Conservation (phyloP, 257 asterid genomes). For the Solanum appendiculatum region DNA sequence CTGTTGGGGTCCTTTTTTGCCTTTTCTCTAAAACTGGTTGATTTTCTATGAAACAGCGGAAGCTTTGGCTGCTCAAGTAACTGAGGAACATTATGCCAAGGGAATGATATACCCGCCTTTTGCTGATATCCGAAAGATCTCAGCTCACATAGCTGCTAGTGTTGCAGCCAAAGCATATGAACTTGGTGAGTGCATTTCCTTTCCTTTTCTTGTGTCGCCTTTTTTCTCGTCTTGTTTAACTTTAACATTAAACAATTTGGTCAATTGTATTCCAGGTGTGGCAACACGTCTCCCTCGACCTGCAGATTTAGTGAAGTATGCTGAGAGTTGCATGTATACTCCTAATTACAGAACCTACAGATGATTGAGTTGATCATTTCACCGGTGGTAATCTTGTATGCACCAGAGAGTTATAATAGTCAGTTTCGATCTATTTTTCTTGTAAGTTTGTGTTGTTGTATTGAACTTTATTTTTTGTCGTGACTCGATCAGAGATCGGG, state of each 20-base stretch:
- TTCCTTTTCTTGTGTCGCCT: not conserved
- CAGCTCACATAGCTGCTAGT: slow-evolving; percentile 84
- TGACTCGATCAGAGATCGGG: not conserved
- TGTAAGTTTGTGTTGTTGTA: not conserved
- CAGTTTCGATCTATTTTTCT: not conserved
- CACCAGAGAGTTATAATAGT: not conserved
- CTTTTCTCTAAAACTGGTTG: not conserved
- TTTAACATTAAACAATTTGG: not conserved
- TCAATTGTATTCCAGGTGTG: slow-evolving; percentile 34
- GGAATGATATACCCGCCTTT: slow-evolving; percentile 95
- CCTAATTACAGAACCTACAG: slow-evolving; percentile 83
- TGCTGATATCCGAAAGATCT: slow-evolving; percentile 70
- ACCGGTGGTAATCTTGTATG: not conserved
- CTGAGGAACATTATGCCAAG: slow-evolving; percentile 76
- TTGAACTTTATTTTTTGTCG: not conserved
- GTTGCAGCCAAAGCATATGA: slow-evolving; percentile 99
- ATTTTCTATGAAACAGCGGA: slow-evolving; percentile 61
- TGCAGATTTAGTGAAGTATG: slow-evolving; percentile 69
- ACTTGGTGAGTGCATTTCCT: slow-evolving; percentile 46
- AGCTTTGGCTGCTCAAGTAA: slow-evolving; percentile 88
- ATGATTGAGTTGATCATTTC: slow-evolving; percentile 11
- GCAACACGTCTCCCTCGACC: slow-evolving; percentile 94
- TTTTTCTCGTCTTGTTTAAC: not conserved
- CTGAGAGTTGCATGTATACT: slow-evolving; percentile 97
- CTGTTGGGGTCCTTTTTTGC: not conserved